A percentile compares a stretch with the other conserved stretches of the same genome.
Evolutionary conservation across 441 rosid genomes (phyloP).

Genomic region (Cnidoscolus chayamansa): DNA sequence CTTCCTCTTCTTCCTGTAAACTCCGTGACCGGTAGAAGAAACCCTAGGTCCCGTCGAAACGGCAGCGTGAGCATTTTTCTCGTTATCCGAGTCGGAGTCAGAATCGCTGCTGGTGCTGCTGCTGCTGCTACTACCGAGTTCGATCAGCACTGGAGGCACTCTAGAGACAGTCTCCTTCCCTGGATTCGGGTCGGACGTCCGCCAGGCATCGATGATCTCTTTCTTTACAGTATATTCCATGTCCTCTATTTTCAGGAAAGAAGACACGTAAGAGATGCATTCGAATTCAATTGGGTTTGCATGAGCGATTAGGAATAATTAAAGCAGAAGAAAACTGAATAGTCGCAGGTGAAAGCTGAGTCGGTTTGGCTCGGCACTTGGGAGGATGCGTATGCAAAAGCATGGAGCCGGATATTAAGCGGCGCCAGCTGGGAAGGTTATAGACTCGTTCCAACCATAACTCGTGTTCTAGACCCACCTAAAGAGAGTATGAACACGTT

Average conservation of each 20-base stretch:
- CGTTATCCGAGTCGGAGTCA: constrained; percentile 38
- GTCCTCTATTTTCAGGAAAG: background rate
- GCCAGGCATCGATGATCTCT: constrained; percentile 27
- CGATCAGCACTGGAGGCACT: constrained; percentile 35
- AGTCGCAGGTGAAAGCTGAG: too few relatives aligned
- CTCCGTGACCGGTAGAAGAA: background rate
- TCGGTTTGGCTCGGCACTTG: too few relatives aligned
- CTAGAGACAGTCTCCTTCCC: constrained; percentile 11
- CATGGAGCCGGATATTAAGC: too few relatives aligned
- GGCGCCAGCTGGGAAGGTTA: too few relatives aligned
- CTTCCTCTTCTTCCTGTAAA: constrained; percentile 34
- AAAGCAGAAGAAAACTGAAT: too few relatives aligned
- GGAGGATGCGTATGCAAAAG: too few relatives aligned
- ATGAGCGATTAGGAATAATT: too few relatives aligned
- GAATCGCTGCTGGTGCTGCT: constrained; percentile 33
- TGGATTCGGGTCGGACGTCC: constrained; percentile 8
- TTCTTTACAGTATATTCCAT: constrained; percentile 38
- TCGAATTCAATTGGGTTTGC: too few relatives aligned
- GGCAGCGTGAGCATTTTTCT: background rate
- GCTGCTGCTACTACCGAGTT: constrained; percentile 35
- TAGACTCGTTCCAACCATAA: too few relatives aligned
- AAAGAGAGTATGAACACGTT: too few relatives aligned
- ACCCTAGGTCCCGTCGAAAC: constrained; percentile 26
- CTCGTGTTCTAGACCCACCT: too few relatives aligned
- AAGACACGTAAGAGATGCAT: background rate